phyloP scores from a whole-genome alignment of 352 stramenopile species.

The Globisporangium paddicum region DNA sequence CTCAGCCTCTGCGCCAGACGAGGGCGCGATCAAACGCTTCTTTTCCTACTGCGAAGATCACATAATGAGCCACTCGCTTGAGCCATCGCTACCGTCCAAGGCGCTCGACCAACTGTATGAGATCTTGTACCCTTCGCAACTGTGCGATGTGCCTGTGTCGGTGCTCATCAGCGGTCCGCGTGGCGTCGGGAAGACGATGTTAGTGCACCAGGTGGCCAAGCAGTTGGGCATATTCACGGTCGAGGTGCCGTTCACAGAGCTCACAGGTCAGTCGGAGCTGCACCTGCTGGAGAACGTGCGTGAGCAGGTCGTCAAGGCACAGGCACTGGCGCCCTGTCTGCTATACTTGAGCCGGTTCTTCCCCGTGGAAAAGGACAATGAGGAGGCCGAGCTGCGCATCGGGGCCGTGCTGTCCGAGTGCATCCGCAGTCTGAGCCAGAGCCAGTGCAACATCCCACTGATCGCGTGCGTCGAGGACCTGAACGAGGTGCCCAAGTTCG shows the following conservation, averaged over 20 bases:
- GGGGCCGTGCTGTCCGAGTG: conserved; percentile 61
- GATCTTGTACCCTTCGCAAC: conserved; percentile 57
- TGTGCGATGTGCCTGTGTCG: conserved; percentile 68
- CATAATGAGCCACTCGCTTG: conserved; percentile 11
- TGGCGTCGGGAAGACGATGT: conserved; percentile 65
- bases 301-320: conserved; percentile 60
- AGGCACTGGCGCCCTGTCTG: conserved; percentile 60
- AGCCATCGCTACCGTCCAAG: conserved; percentile 25
- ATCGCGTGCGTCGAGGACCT: conserved; percentile 78
- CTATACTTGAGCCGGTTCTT: conserved; percentile 84
- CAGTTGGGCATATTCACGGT: conserved; percentile 62
- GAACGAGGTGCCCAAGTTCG: conserved; percentile 73
- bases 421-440: conserved; percentile 47
- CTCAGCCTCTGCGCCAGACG: conserved; percentile 45
- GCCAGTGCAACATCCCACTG: conserved; percentile 51
- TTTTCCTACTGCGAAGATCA: conserved; percentile 20
- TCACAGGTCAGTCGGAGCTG: conserved; percentile 65
- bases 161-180: conserved; percentile 61
- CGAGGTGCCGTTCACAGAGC: conserved; percentile 75
- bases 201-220: conserved; percentile 67
- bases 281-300: conserved; percentile 74
- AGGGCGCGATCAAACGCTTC: conserved; percentile 50
- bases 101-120: conserved; percentile 52
- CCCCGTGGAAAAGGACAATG: conserved; percentile 68
- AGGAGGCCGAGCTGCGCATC: conserved; percentile 65